These are phyloP conservation scores for Penicillium psychrosexuale DNA, from an alignment of 2,329 filamentous ascomycete species.

Conservation along the genomic window DNA sequence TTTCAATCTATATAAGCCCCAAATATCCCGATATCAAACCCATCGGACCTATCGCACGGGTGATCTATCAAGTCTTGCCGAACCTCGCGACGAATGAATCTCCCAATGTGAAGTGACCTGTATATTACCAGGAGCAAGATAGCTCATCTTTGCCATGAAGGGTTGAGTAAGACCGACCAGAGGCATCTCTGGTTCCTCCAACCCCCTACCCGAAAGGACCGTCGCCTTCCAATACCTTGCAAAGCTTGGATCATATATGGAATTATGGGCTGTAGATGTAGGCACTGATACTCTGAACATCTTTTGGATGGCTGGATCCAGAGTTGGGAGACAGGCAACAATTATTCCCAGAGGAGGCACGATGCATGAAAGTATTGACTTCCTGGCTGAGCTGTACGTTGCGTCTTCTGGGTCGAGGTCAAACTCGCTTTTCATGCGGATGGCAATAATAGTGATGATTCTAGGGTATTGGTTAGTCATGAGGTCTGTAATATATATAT, in stretches of 20 bases:
- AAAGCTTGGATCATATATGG: conserved; percentile 3
- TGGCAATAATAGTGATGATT: conserved; percentile 11
- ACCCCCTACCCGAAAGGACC: conserved; percentile 3
- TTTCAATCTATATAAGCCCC: background rate
- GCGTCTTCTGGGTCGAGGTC: conserved; percentile 6
- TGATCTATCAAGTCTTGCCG: conserved; percentile 17
- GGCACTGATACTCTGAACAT: conserved; percentile 2
- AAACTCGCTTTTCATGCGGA: conserved; percentile 13
- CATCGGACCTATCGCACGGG: conserved; percentile 11
- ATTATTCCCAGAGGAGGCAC: conserved; percentile 14
- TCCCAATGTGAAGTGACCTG: conserved; percentile 26
- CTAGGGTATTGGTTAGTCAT: background rate
- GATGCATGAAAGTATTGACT: conserved; percentile 14
- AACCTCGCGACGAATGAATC: conserved; percentile 24
- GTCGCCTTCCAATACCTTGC: conserved; percentile 15
- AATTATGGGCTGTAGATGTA: conserved; percentile 1
- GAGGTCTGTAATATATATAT: background rate
- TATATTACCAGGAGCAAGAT: conserved; percentile 19
- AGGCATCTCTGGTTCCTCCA: conserved; percentile 15
- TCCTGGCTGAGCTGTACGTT: conserved; percentile 12
- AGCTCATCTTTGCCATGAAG: conserved; percentile 14
- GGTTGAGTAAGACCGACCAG: conserved; percentile 14
- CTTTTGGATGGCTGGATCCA: conserved; percentile 7
- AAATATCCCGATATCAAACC: background rate
- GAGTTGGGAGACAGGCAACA: conserved; percentile 15